phyloP scores from a whole-genome alignment of 345 rosid genomes.

The Xanthoceras sorbifolium region DNA sequence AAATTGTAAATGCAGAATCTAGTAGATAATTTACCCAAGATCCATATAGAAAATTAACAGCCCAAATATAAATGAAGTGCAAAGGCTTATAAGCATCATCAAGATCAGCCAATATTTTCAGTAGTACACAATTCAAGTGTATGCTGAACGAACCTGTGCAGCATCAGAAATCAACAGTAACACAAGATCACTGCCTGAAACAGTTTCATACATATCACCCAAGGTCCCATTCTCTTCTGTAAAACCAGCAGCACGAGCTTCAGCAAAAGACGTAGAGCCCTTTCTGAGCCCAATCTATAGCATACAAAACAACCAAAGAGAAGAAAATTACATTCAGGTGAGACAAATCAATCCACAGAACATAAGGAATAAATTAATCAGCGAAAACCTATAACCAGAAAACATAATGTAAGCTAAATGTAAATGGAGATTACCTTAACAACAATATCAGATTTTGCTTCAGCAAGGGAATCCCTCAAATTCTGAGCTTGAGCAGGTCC shows the following conservation, averaged over 20 bases:
- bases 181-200: constrained; percentile 88
- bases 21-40: background rate
- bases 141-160: constrained; percentile 60
- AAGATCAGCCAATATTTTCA: background rate
- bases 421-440: constrained; percentile 58
- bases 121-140: background rate
- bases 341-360: background rate
- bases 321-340: background rate
- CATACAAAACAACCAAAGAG: background rate
- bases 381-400: background rate
- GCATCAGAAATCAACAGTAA: constrained; percentile 88
- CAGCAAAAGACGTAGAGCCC: constrained; percentile 81
- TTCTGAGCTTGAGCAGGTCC: constrained; percentile 98
- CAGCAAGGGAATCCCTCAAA: constrained; percentile 86
- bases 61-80: background rate
- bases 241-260: constrained; percentile 90
- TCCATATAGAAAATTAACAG: background rate
- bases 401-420: background rate
- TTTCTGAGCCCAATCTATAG: constrained; percentile 80
- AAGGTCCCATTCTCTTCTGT: constrained; percentile 80
- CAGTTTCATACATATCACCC: constrained; percentile 89
- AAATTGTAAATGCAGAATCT: background rate
- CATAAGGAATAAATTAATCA: background rate
- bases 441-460: constrained; percentile 71
- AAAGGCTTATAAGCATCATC: background rate